Percentiles rank a stretch among this genome's conserved stretches.
Evolutionary conservation across 2,329 filamentous ascomycete genomes (phyloP).

Genomic region (Colletotrichum sidae): DNA sequence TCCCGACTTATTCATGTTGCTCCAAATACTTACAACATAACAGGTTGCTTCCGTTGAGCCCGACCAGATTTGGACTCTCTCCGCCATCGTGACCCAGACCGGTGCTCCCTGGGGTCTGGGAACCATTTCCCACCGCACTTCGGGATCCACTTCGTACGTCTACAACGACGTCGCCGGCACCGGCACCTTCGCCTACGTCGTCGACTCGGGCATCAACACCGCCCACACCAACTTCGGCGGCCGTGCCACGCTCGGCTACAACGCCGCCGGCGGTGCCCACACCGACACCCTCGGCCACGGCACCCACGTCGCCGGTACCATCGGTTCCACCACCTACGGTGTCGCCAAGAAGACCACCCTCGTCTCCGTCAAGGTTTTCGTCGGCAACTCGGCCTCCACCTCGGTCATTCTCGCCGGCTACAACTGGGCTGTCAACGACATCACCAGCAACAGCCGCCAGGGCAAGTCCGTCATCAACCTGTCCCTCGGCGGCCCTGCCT

Average conservation of each 20-base stretch:
- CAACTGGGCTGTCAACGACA: slow-evolving; percentile 59
- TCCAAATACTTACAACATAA: slow-evolving; percentile 22
- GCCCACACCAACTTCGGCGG: slow-evolving; percentile 59
- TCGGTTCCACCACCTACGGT: slow-evolving; percentile 57
- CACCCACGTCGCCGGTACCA: slow-evolving; percentile 60
- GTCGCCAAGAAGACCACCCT: slow-evolving; percentile 57
- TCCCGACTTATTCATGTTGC: not conserved
- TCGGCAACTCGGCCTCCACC: slow-evolving; percentile 44
- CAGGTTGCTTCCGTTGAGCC: slow-evolving; percentile 49
- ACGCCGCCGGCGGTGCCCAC: slow-evolving; percentile 48
- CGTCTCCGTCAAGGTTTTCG: slow-evolving; percentile 60
- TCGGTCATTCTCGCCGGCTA: slow-evolving; percentile 48
- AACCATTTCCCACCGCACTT: slow-evolving; percentile 55
- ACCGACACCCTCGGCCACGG: slow-evolving; percentile 57
- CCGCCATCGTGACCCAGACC: slow-evolving; percentile 46
- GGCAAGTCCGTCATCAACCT: slow-evolving; percentile 63
- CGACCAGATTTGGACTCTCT: slow-evolving; percentile 44
- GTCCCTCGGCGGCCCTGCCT: slow-evolving; percentile 62
- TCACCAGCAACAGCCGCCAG: slow-evolving; percentile 52
- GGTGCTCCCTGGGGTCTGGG: slow-evolving; percentile 57
- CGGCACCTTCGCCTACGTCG: slow-evolving; percentile 61
- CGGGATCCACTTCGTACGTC: slow-evolving; percentile 49
- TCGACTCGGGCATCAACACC: slow-evolving; percentile 66
- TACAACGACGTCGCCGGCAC: slow-evolving; percentile 55
- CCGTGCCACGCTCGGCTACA: slow-evolving; percentile 54